Evolutionary conservation across 2,329 filamentous ascomycete genomes (phyloP), one percentile per base, ranked within the genome.

Genomic region (Botryotinia calthae): DNA sequence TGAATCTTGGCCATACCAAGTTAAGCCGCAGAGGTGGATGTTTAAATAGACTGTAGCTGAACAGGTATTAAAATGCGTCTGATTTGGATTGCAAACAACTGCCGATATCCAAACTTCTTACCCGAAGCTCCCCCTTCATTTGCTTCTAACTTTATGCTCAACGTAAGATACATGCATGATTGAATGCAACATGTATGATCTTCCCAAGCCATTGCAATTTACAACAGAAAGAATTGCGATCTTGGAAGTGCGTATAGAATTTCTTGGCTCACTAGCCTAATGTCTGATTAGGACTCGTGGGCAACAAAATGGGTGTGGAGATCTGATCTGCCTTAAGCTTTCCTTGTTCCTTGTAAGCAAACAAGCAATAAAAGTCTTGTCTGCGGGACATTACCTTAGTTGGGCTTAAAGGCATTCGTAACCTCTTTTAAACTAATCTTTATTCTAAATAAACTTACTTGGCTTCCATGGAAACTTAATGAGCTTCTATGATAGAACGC

Each of bases 311-410:
- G 40, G 37, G n/a, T 70, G 31, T 64, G 58, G 68, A 70, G 68
- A 70, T 70, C 69, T 51, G 69, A 71, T 71, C 69, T 71, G 59
- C 69, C 34, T 56, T 40, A 51, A 71, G 58, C 69, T 62, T 71
- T 48, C 40, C 54, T 34, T 61, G 40, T n/a, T 14, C 67, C 67
- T 61, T 62, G 67, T 46, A 6, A 22, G 14, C n/a, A 46, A 46
- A 61, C 18, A 48, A 62, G 54, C 67, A 70, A 62, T 34, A n/a
- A 51, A 62, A 62, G 54, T 34, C 44, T 70, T 44, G n/a, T 61
- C 9, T 62, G 25, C 14, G 61, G 40, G 42, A 62, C 28, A 37
- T 58, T 34, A 48, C 31, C 56, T 40, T 25, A 40, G 34, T 40
- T 10, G 5, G 58, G 68, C 37, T 28, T 46, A 70, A 40, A 22